These are phyloP conservation scores for Cercospora sp. DNA, from an alignment of 2,329 filamentous ascomycete species.

Conservation along the genomic window DNA sequence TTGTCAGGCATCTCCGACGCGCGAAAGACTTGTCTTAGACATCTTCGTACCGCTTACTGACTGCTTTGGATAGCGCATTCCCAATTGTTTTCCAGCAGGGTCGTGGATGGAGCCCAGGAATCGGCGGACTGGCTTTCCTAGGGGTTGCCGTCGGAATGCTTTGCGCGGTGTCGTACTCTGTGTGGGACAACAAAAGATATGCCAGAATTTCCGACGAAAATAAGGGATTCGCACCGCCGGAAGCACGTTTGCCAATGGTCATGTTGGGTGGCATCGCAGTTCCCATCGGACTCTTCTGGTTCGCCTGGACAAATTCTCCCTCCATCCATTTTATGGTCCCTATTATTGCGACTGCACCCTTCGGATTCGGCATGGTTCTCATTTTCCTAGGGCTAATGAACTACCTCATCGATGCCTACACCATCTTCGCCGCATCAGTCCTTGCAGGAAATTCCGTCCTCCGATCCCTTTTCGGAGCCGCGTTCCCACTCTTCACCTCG, in stretches of 20 bases:
- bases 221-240: slow-evolving; percentile 62
- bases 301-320: slow-evolving; percentile 65
- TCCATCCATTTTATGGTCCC: slow-evolving; percentile 58
- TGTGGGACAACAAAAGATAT: slow-evolving; percentile 57
- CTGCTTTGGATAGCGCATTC: slow-evolving; percentile 36
- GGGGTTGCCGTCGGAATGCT: slow-evolving; percentile 69
- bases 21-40: too few relatives aligned
- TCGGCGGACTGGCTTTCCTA: slow-evolving; percentile 65
- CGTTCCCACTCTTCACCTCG: slow-evolving; percentile 75
- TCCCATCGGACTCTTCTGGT: slow-evolving; percentile 65
- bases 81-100: slow-evolving; percentile 62
- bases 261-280: slow-evolving; percentile 63
- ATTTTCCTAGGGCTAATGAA: slow-evolving; percentile 67
- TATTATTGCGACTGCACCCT: slow-evolving; percentile 54
- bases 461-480: slow-evolving; percentile 73
- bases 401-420: slow-evolving; percentile 64
- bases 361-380: slow-evolving; percentile 62
- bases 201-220: slow-evolving; percentile 46
- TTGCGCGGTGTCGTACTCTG: slow-evolving; percentile 56
- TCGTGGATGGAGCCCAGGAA: slow-evolving; percentile 60
- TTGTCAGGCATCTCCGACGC: too few relatives aligned
- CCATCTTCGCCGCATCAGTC: slow-evolving; percentile 70
- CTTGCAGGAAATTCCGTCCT: slow-evolving; percentile 78
- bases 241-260: slow-evolving; percentile 63
- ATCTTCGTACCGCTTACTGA: too few relatives aligned